These are phyloP conservation scores for Candida smagusa DNA, from an alignment of 1,139 yeast species.

Conservation along the genomic window DNA sequence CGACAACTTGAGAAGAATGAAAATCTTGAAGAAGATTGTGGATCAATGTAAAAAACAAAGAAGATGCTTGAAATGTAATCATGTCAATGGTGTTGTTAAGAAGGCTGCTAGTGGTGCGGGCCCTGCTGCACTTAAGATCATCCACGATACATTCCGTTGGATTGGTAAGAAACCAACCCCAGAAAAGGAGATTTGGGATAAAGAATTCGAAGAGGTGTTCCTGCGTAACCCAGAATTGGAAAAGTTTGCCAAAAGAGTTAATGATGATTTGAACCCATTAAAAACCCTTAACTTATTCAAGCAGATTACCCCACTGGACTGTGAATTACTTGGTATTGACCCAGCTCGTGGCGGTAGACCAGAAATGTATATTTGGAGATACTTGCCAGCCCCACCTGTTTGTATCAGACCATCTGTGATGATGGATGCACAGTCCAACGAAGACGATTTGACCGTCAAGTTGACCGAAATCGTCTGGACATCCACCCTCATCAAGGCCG, in stretches of 20 bases:
- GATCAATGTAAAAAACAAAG: slow-evolving; percentile 97
- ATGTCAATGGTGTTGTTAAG: slow-evolving; percentile 93
- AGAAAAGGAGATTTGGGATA: slow-evolving; percentile 84
- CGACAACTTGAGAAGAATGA: slow-evolving; percentile 91
- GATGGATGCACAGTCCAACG: slow-evolving; percentile 94
- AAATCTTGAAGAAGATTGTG: slow-evolving; percentile 70
- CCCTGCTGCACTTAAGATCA: slow-evolving; percentile 88
- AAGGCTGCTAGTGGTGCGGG: slow-evolving; percentile 93
- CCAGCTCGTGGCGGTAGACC: slow-evolving; percentile 89
- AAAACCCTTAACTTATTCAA: slow-evolving; percentile 85
- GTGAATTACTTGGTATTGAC: slow-evolving; percentile 90
- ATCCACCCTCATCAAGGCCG: slow-evolving; percentile 86
- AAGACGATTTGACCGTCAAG: slow-evolving; percentile 95
- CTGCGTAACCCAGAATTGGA: slow-evolving; percentile 81
- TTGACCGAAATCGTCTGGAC: slow-evolving; percentile 97
- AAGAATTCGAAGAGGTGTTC: slow-evolving; percentile 73
- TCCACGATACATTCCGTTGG: slow-evolving; percentile 96
- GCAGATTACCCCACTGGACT: slow-evolving; percentile 80
- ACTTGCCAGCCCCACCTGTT: slow-evolving; percentile 97
- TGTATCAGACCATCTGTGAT: slow-evolving; percentile 96
- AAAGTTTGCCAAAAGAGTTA: slow-evolving; percentile 78
- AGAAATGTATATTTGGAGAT: slow-evolving; percentile 95
- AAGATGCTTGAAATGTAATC: slow-evolving; percentile 81
- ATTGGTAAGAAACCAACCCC: slow-evolving; percentile 85
- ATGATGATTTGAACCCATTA: slow-evolving; percentile 92